A percentile compares a stretch with the other conserved stretches of the same genome.
These are phyloP conservation scores for Penicillium chermesinum DNA, from an alignment of 495 filamentous ascomycete genomes.

Conservation along the genomic window DNA sequence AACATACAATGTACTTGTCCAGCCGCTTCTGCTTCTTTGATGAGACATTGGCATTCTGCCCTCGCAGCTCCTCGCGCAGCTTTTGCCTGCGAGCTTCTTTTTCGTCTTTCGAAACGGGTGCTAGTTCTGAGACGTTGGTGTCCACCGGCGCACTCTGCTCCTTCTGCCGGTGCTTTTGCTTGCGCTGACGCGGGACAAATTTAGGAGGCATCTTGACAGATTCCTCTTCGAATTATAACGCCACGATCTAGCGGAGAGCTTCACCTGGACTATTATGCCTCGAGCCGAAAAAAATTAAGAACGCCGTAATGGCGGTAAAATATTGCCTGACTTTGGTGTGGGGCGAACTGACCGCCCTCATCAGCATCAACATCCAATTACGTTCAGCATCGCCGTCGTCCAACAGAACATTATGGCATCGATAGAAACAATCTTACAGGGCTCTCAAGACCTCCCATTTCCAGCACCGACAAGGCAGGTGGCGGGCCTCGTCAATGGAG, in stretches of 20 bases:
- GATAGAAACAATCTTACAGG: constrained; percentile 28
- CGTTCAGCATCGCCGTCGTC: background rate
- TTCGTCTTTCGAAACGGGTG: constrained; percentile 60
- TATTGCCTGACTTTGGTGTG: constrained; percentile 18
- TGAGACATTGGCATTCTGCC: constrained; percentile 66
- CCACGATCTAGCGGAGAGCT: constrained; percentile 10
- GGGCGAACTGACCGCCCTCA: constrained; percentile 18
- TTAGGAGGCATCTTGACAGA: constrained; percentile 54
- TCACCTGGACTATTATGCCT: constrained; percentile 13
- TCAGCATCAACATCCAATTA: constrained; percentile 14
- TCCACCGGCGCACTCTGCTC: constrained; percentile 46
- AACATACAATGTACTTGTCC: constrained; percentile 85
- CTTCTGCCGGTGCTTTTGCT: constrained; percentile 53
- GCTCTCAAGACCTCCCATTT: constrained; percentile 51
- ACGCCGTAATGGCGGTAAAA: constrained; percentile 13
- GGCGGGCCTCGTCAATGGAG: constrained; percentile 57
- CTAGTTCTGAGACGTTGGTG: constrained; percentile 66
- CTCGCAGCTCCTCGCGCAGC: constrained; percentile 57
- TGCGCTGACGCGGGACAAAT: constrained; percentile 74
- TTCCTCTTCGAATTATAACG: constrained; percentile 12
- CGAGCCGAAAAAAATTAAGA: constrained; percentile 23
- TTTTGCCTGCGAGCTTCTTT: constrained; percentile 64
- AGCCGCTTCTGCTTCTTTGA: constrained; percentile 90
- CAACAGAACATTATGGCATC: constrained; percentile 26
- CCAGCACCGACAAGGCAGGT: constrained; percentile 70